Conservation (phyloP, 1,284 basidiomycete species). For the Apiotrichum domesticum region DNA sequence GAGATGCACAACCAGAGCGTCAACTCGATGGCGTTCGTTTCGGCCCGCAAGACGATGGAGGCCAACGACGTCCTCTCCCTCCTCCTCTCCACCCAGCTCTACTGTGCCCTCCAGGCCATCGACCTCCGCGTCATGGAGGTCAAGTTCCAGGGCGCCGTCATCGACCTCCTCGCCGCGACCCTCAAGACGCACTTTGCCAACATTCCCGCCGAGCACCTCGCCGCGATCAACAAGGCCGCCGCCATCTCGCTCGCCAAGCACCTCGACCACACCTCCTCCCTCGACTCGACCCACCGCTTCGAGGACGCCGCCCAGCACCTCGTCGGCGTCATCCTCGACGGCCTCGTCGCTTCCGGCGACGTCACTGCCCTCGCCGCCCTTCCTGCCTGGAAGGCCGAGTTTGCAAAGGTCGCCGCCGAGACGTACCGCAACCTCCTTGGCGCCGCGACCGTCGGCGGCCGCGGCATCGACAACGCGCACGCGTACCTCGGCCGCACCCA, state of each 20-base stretch:
- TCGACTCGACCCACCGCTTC: slow-evolving; percentile 15
- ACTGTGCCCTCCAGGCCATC: slow-evolving; percentile 16
- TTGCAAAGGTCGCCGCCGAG: slow-evolving; percentile 4
- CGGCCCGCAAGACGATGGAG: slow-evolving; percentile 17
- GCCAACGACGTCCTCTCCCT: slow-evolving; percentile 15
- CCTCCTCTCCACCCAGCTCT: slow-evolving; percentile 18
- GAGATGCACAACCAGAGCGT: slow-evolving; percentile 23
- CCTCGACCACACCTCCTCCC: slow-evolving; percentile 12
- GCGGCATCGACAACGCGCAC: slow-evolving; percentile 1
- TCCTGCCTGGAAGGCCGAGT: slow-evolving; percentile 10
- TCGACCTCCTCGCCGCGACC: slow-evolving; percentile 7
- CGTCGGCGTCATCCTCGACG: slow-evolving; percentile 13
- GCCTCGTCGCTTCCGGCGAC: slow-evolving; percentile 4
- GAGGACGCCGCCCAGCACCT: slow-evolving; percentile 14
- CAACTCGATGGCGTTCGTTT: slow-evolving; percentile 17
- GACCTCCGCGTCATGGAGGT: slow-evolving; percentile 16
- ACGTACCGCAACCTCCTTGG: slow-evolving; percentile 12
- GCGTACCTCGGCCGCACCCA: slow-evolving; percentile 12
- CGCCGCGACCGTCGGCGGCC: not conserved
- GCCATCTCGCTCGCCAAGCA: slow-evolving; percentile 10
- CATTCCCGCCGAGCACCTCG: slow-evolving; percentile 6
- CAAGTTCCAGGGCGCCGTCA: slow-evolving; percentile 12
- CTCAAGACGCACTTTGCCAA: slow-evolving; percentile 11
- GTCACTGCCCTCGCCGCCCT: slow-evolving; percentile 1
- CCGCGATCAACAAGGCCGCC: slow-evolving; percentile 7